Evolutionary conservation across 2,329 filamentous ascomycete species (phyloP), one percentile per base, ranked within the genome.

Genomic region (Bipolaris zeicola): DNA sequence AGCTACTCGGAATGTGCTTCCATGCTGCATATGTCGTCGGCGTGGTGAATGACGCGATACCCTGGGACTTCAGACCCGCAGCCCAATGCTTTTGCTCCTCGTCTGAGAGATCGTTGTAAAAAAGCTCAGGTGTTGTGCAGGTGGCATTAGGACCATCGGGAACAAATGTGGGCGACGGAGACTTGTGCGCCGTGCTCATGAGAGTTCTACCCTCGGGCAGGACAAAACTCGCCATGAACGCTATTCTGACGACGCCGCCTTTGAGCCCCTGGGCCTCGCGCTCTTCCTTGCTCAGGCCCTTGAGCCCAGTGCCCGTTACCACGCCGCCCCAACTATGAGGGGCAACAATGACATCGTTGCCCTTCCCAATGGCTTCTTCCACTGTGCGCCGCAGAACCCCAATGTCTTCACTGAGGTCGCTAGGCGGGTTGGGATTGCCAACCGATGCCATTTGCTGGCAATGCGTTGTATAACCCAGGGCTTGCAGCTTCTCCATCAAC

Each of bases 251-350:
- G 2, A 81, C 61, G 0, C 77, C 77, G 1, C 79, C 79, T 49
- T 69, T 73, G 55, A 76, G 71, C 0, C 77, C 77, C 13, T 65
- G 53, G 16, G 61, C 57, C 43, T 68, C 61, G 22, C 78, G 64
- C 42, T 77, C 71, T 33, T 61, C 57, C 46, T 77, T 74, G 5
- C 68, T 62, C 6, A 78, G 58, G 0, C 76, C 77, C 11, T 70
- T 68, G 0, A 74, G 60, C 4, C 72, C 74, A 55, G 77, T 72
- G 5, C 71, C 68, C 6, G 72, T 75, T 1, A 79, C 68, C 1
- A 79, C 65, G 13, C 79, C 80, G n/a, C 76, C 75, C 66, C 80
- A 81, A 2, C 77, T 80, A 58, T 82, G 79, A 4, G 74, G 69
- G 5, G 78, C 62, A 2, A 82, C 71, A 0, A 81, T 62, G 13